phyloP scores from a whole-genome alignment of 1,284 basidiomycete genomes.

The Meira nashicola region DNA sequence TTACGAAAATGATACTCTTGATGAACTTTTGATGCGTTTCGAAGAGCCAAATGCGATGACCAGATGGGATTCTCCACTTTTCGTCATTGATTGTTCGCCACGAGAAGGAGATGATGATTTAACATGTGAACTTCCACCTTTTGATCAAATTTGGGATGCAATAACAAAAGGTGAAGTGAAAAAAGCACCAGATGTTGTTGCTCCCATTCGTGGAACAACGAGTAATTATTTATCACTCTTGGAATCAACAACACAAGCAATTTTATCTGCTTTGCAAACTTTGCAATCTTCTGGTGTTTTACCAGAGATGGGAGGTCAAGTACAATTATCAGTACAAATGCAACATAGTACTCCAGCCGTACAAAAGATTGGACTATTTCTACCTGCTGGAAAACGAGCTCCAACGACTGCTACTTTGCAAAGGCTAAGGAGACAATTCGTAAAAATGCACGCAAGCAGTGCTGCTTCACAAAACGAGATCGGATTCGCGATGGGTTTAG shows the following conservation, averaged over 20 bases:
- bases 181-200: slow-evolving; percentile 77
- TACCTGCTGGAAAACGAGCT: slow-evolving; percentile 22
- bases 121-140: slow-evolving; percentile 54
- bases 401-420: slow-evolving; percentile 34
- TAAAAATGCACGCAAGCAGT: slow-evolving; percentile 41
- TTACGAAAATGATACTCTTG: slow-evolving; percentile 63
- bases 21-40: slow-evolving; percentile 80
- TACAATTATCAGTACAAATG: not conserved
- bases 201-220: slow-evolving; percentile 54
- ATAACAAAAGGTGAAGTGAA: slow-evolving; percentile 73
- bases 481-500: slow-evolving; percentile 22
- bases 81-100: slow-evolving; percentile 62
- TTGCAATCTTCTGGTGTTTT: slow-evolving; percentile 16
- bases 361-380: slow-evolving; percentile 19
- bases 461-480: slow-evolving; percentile 31
- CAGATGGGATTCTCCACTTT: slow-evolving; percentile 91
- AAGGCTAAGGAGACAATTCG: slow-evolving; percentile 40
- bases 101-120: not conserved
- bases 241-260: slow-evolving; percentile 42
- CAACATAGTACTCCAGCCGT: slow-evolving; percentile 12
- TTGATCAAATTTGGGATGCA: slow-evolving; percentile 72
- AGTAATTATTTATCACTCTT: slow-evolving; percentile 54
- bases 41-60: slow-evolving; percentile 97
- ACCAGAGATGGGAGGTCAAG: slow-evolving; percentile 16
- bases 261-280: slow-evolving; percentile 33